These are phyloP conservation scores for Microbotryomycetes sp. DNA, from an alignment of 1,284 basidiomycete genomes.

Conservation along the genomic window DNA sequence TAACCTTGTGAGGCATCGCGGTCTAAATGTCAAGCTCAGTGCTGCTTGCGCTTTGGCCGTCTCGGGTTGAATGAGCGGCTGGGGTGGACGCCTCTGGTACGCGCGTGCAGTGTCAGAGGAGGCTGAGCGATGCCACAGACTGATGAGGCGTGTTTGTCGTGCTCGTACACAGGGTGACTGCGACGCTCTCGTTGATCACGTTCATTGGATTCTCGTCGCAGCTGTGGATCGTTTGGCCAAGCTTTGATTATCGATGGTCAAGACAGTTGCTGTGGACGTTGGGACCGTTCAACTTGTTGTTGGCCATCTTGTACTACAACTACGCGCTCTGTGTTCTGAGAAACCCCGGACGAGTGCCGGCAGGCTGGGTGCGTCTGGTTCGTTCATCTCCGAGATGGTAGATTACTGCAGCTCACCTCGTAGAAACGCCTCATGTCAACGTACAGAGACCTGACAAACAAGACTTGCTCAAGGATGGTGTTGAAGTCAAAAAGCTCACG, in stretches of 20 bases:
- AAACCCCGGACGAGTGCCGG: constrained; percentile 76
- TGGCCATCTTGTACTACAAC: constrained; percentile 74
- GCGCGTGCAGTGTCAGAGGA: too few relatives aligned
- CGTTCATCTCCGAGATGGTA: neutral
- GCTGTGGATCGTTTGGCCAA: constrained; percentile 80
- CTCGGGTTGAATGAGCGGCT: neutral
- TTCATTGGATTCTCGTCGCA: constrained; percentile 86
- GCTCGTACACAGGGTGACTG: constrained; percentile 43
- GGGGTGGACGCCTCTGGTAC: constrained; percentile 3
- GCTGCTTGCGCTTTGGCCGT: neutral
- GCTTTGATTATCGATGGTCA: constrained; percentile 65
- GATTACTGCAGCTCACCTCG: too few relatives aligned
- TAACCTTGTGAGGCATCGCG: neutral
- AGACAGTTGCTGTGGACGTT: constrained; percentile 66
- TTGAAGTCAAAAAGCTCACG: constrained; percentile 79
- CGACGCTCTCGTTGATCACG: constrained; percentile 68
- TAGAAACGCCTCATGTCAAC: too few relatives aligned
- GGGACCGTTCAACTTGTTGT: constrained; percentile 54
- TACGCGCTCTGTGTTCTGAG: constrained; percentile 73
- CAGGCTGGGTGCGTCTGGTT: constrained; percentile 59
- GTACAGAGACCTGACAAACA: constrained; percentile 63
- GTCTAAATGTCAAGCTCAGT: too few relatives aligned
- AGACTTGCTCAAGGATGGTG: constrained; percentile 51
- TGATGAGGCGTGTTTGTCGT: neutral
- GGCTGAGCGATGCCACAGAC: too few relatives aligned